Percentiles rank a stretch among this genome's conserved stretches.
Evolutionary conservation across 1,284 basidiomycete genomes (phyloP).

Genomic region (Rhizoctonia solani): DNA sequence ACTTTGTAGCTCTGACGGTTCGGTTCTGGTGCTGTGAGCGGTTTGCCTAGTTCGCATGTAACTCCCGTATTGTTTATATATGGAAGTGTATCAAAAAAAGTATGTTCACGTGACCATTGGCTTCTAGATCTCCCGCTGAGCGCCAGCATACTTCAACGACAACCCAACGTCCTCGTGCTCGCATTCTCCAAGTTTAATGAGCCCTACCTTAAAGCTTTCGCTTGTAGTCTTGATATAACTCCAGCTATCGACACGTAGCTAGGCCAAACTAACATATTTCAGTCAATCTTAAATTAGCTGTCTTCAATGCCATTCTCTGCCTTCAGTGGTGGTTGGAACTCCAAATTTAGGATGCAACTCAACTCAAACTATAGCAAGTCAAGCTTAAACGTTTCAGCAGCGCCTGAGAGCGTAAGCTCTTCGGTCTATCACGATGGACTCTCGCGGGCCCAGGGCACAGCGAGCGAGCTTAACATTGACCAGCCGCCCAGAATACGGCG

Average conservation of each 20-base stretch:
- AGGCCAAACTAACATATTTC: neutral
- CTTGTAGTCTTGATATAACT: too few species aligned
- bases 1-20: too few species aligned
- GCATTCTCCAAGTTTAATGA: neutral
- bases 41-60: too few species aligned
- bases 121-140: neutral
- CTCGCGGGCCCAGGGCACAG: slow-evolving; percentile 4
- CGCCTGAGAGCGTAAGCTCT: slow-evolving; percentile 3
- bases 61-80: too few species aligned
- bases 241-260: too few species aligned
- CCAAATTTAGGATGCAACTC: slow-evolving; percentile 1
- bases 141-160: neutral
- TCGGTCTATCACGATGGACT: slow-evolving; percentile 15
- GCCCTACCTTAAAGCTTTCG: too few species aligned
- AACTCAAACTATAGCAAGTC: slow-evolving; percentile 26
- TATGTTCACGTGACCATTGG: too few species aligned
- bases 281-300: neutral
- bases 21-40: too few species aligned
- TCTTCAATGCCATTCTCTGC: slow-evolving; percentile 11
- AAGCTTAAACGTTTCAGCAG: slow-evolving; percentile 4
- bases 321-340: neutral
- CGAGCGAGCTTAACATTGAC: slow-evolving; percentile 26
- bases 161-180: neutral
- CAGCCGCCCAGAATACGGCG: neutral
- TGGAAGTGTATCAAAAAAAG: too few species aligned